Conservation (phyloP, 441 rosid genomes). For the Aleurites moluccanus region DNA sequence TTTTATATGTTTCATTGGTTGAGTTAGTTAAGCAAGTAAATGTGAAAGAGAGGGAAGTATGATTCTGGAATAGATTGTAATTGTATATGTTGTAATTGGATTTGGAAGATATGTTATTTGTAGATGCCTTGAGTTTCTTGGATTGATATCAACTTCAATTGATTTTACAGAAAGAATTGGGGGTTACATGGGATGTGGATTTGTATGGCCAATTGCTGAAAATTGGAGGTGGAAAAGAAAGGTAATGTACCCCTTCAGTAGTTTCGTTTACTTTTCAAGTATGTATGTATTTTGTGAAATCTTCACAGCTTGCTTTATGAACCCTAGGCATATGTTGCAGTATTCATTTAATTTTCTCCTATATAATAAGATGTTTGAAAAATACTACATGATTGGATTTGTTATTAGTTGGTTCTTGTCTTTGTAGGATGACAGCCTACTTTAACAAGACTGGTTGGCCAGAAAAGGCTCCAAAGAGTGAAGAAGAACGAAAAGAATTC, state of each 20-base stretch:
- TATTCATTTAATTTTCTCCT: neutral
- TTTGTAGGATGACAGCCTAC: slow-evolving; percentile 87
- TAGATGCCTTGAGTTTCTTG: neutral
- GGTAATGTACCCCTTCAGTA: slow-evolving; percentile 36
- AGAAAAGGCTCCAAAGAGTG: slow-evolving; percentile 81
- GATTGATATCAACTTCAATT: neutral
- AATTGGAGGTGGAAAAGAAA: slow-evolving; percentile 96
- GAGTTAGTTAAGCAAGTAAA: neutral
- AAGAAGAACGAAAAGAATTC: slow-evolving; percentile 81
- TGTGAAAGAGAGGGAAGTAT: neutral
- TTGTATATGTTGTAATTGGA: neutral
- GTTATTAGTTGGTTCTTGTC: slow-evolving; percentile 12
- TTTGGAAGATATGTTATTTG: neutral
- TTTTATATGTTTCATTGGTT: neutral
- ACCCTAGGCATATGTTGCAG: neutral
- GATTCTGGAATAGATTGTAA: neutral
- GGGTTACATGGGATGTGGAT: slow-evolving; percentile 88
- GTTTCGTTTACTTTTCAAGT: neutral
- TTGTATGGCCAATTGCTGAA: slow-evolving; percentile 89
- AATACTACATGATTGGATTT: slow-evolving; percentile 5
- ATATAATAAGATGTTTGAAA: neutral
- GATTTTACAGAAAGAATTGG: slow-evolving; percentile 62
- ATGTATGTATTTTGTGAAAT: neutral
- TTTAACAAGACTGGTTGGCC: slow-evolving; percentile 89
- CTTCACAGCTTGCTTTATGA: neutral